Percentiles rank a stretch among this genome's conserved stretches.
phyloP scores from a whole-genome alignment of 176 grass and related monocot genomes.

The Eleusine indica region DNA sequence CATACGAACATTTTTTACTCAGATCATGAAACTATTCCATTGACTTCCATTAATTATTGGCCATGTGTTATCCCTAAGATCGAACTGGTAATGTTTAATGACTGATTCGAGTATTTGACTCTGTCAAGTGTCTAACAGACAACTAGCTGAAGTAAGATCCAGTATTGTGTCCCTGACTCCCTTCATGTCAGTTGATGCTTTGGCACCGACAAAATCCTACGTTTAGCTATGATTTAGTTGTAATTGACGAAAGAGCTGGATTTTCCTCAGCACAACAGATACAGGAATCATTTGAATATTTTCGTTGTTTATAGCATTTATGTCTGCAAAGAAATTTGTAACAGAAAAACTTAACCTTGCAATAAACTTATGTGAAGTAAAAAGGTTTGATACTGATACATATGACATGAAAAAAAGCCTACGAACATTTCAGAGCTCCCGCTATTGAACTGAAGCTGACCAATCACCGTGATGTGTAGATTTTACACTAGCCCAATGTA shows the following conservation, averaged over 20 bases:
- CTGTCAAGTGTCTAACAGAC: conserved; percentile 19
- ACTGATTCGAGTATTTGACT: conserved; percentile 29
- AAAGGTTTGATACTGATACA: background rate
- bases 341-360: background rate
- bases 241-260: background rate
- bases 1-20: conserved; percentile 22
- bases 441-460: background rate
- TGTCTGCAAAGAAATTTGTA: background rate
- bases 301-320: background rate
- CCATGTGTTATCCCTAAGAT: conserved; percentile 18
- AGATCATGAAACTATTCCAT: conserved; percentile 24
- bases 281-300: background rate
- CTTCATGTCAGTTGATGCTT: background rate
- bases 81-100: conserved; percentile 34
- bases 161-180: background rate
- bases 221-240: background rate
- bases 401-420: conserved; percentile 1
- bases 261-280: background rate
- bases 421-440: background rate
- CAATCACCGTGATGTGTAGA: background rate
- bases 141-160: conserved; percentile 25
- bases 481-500: conserved; percentile 17
- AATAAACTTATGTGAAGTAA: background rate
- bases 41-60: conserved; percentile 43
- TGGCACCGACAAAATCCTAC: conserved; percentile 9